Percentiles rank a stretch among this genome's conserved stretches.
These are phyloP conservation scores for Citrus mangshanensis DNA, from an alignment of 345 rosid species.

Conservation along the genomic window DNA sequence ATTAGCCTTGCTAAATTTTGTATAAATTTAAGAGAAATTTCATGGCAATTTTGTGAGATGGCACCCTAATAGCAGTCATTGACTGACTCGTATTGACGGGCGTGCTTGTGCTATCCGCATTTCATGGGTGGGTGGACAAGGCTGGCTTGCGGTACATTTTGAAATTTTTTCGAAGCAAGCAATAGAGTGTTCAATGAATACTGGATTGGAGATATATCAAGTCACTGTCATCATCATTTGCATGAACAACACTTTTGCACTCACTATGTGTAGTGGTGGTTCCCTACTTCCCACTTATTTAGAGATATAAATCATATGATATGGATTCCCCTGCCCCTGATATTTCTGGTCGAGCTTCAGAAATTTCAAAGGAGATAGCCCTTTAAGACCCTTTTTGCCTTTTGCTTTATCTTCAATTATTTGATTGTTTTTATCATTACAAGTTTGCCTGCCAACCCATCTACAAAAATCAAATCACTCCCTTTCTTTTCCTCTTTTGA, in stretches of 20 bases:
- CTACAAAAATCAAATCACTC: not conserved
- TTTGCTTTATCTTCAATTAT: not conserved
- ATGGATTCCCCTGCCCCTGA: conserved; percentile 4
- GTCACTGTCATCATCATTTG: conserved; percentile 22
- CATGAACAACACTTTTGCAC: conserved; percentile 9
- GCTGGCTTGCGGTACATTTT: not conserved
- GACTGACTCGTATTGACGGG: not conserved
- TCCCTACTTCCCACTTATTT: conserved; percentile 28
- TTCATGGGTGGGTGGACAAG: conserved; percentile 13
- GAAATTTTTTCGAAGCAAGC: not conserved
- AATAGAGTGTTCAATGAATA: conserved; percentile 9
- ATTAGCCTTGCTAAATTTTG: not conserved
- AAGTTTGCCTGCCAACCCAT: conserved; percentile 6
- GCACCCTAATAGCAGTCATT: not conserved
- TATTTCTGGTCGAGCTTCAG: not conserved
- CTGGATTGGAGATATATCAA: not conserved
- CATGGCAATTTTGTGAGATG: not conserved
- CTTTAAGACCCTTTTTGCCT: conserved; percentile 7
- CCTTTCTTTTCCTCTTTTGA: not conserved
- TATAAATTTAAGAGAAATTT: not conserved
- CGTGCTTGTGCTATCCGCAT: conserved; percentile 9
- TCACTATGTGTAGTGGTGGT: conserved; percentile 22
- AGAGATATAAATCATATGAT: not conserved
- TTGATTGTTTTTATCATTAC: conserved; percentile 20
- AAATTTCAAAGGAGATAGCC: not conserved